Percentiles rank a stretch among this genome's conserved stretches.
Conservation (phyloP, 2,329 filamentous ascomycete species). For the Fusarium pseudograminearum region DNA sequence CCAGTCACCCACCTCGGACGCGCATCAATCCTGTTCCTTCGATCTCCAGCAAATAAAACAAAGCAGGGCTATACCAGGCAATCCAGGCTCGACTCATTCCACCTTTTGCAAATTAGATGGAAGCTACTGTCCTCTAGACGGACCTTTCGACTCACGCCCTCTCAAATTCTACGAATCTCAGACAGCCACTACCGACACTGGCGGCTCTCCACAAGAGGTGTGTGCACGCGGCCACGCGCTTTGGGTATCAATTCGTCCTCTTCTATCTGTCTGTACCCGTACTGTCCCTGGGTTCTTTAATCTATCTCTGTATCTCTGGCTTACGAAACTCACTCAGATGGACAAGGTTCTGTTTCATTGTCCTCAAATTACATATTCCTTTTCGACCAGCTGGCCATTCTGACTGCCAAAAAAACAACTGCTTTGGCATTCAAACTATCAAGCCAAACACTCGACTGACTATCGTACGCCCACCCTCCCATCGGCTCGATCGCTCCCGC, state of each 20-base stretch:
- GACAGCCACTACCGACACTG: slow-evolving; percentile 36
- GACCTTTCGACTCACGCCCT: slow-evolving; percentile 16
- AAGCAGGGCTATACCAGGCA: slow-evolving; percentile 16
- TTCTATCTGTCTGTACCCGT: slow-evolving; percentile 6
- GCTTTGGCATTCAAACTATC: slow-evolving; percentile 24
- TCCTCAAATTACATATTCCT: slow-evolving; percentile 8
- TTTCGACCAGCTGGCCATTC: slow-evolving; percentile 6
- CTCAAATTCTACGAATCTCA: slow-evolving; percentile 37
- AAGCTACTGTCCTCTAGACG: slow-evolving; percentile 20
- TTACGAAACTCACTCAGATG: slow-evolving; percentile 16
- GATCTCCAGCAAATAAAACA: slow-evolving; percentile 33
- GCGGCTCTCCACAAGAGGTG: slow-evolving; percentile 24
- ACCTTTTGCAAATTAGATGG: slow-evolving; percentile 30
- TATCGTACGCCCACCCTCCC: slow-evolving; percentile 25
- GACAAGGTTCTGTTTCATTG: slow-evolving; percentile 6
- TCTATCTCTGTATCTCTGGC: slow-evolving; percentile 18
- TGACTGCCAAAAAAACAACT: slow-evolving; percentile 15
- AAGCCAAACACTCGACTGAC: slow-evolving; percentile 17
- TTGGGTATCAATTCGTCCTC: slow-evolving; percentile 21
- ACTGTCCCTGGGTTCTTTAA: slow-evolving; percentile 10
- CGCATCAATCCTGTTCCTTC: slow-evolving; percentile 40
- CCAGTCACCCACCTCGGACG: slow-evolving; percentile 13
- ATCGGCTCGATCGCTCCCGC: slow-evolving; percentile 30
- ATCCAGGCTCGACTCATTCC: slow-evolving; percentile 30
- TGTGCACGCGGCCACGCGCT: slow-evolving; percentile 14